Percentiles rank a stretch among this genome's conserved stretches.
phyloP scores from a whole-genome alignment of 1,139 yeast genomes.

The Candida labiduridarum region DNA sequence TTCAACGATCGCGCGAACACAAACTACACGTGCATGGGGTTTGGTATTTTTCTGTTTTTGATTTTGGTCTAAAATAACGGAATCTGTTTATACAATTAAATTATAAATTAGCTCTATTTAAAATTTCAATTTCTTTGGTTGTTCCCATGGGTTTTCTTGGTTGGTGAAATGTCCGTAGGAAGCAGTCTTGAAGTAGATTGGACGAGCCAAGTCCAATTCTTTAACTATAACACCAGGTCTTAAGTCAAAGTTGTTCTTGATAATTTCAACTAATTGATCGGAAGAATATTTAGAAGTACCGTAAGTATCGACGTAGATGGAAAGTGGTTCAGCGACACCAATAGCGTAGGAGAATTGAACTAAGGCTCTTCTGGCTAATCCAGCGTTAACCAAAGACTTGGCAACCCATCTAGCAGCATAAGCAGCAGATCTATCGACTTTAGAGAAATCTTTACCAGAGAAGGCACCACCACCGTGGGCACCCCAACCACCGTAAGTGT shows the following conservation, averaged over 20 bases:
- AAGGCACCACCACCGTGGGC: constrained; percentile 99
- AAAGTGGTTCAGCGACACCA: constrained; percentile 99
- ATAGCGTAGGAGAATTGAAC: constrained; percentile 99
- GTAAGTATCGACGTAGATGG: constrained; percentile 95
- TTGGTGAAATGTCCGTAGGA: constrained; percentile 99
- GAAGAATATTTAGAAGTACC: constrained; percentile 93
- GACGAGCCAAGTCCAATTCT: constrained; percentile 96
- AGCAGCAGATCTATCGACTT: constrained; percentile 99
- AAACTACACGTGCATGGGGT: too few species aligned
- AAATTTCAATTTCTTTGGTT: constrained; percentile 1
- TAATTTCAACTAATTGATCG: constrained; percentile 86
- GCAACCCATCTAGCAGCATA: constrained; percentile 99
- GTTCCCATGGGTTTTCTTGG: constrained; percentile 98
- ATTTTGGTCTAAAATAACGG: too few species aligned
- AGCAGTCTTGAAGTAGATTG: constrained; percentile 98
- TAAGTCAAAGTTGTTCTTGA: constrained; percentile 92
- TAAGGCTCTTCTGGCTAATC: constrained; percentile 94
- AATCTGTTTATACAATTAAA: too few species aligned
- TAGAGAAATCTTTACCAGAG: constrained; percentile 99
- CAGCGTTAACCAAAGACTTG: constrained; percentile 92
- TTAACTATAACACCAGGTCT: constrained; percentile 99
- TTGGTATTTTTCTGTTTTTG: too few species aligned
- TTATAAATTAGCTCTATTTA: background rate
- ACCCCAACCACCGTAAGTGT: constrained; percentile 99
- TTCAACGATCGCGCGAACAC: too few species aligned